These are phyloP conservation scores for Neurospora discreta DNA, from an alignment of 495 filamentous ascomycete genomes.

Conservation along the genomic window DNA sequence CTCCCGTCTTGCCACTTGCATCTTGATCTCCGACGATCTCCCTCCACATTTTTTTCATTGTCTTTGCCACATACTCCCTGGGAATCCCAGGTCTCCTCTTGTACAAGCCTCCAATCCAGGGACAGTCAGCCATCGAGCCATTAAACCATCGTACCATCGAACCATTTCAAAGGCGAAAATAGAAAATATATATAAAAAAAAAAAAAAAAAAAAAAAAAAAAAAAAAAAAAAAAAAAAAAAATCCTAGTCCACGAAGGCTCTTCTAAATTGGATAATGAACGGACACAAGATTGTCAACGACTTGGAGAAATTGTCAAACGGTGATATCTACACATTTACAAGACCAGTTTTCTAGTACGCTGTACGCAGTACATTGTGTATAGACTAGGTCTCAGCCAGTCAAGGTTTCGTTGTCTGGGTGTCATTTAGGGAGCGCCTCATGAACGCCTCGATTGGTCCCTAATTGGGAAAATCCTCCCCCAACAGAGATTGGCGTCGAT, in stretches of 20 bases:
- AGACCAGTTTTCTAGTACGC: no score
- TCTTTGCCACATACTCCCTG: no score
- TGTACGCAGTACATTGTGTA: no score
- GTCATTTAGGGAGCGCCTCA: not conserved
- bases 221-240: not conserved
- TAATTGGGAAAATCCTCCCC: not conserved
- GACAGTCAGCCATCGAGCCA: not conserved
- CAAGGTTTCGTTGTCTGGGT: not conserved
- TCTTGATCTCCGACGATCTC: not conserved
- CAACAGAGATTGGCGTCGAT: not conserved
- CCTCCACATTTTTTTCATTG: not conserved
- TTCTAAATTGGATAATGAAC: not conserved
- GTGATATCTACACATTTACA: not conserved
- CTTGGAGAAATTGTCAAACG: not conserved
- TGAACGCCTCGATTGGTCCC: not conserved
- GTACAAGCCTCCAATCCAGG: not conserved
- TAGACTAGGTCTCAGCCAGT: not conserved
- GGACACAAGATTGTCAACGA: not conserved
- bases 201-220: no score
- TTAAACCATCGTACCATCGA: not conserved
- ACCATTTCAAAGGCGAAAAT: no score
- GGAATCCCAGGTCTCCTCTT: no score
- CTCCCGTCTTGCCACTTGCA: not conserved
- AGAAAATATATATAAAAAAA: no score
- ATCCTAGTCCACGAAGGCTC: not conserved